Evolutionary conservation across 345 rosid species (phyloP).

Genomic region (Rhizophora mangle): DNA sequence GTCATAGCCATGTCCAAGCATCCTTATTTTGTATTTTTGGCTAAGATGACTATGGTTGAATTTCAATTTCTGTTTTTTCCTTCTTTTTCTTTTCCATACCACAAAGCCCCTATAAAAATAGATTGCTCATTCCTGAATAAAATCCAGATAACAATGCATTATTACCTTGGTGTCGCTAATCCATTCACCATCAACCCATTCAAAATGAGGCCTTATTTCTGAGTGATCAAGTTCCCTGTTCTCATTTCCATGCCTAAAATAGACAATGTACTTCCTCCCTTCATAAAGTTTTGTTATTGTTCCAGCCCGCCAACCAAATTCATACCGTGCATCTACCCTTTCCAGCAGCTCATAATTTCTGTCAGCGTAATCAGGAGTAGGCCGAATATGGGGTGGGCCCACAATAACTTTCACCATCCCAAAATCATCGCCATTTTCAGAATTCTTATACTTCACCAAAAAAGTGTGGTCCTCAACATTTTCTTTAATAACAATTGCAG

Average conservation of each 20-base stretch:
- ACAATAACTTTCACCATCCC: constrained; percentile 16
- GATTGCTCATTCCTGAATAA: neutral
- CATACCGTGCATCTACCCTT: constrained; percentile 42
- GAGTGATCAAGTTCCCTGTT: constrained; percentile 29
- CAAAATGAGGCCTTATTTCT: constrained; percentile 52
- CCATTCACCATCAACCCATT: constrained; percentile 63
- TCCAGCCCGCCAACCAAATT: constrained; percentile 56
- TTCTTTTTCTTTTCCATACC: neutral
- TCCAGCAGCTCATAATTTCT: constrained; percentile 46
- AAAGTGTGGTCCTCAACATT: constrained; percentile 31
- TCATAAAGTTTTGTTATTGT: constrained; percentile 42
- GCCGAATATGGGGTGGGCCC: constrained; percentile 41
- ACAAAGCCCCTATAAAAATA: neutral
- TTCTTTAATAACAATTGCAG: constrained; percentile 49
- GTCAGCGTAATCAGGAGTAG: constrained; percentile 31
- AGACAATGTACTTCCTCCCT: constrained; percentile 43
- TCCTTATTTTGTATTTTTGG: no score
- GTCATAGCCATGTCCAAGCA: no score
- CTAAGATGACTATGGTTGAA: no score
- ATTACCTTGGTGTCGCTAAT: constrained; percentile 37
- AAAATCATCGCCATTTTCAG: constrained; percentile 26
- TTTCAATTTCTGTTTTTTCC: neutral
- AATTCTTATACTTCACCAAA: constrained; percentile 41
- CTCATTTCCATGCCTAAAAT: constrained; percentile 39
- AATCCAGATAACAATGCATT: constrained; percentile 4